A percentile compares a stretch with the other conserved stretches of the same genome.
Conservation (phyloP, 2,329 filamentous ascomycete species). For the Septoria petroselini region DNA sequence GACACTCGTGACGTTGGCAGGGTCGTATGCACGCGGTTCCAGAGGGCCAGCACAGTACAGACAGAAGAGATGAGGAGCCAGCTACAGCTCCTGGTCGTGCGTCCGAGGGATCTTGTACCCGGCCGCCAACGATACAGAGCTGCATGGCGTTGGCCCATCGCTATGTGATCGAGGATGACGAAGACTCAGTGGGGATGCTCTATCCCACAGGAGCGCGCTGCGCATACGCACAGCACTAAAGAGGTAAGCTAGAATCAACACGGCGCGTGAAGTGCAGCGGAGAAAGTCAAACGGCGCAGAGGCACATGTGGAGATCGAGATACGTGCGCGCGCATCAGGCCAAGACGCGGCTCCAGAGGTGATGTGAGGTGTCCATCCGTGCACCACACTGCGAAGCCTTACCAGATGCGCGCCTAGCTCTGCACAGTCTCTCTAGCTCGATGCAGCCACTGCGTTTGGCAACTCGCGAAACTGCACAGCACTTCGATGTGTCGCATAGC, state of each 20-base stretch:
- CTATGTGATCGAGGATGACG: conserved; percentile 28
- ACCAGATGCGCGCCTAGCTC: conserved; percentile 8
- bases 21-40: too few relatives aligned
- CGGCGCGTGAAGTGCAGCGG: conserved; percentile 22
- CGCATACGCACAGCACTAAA: conserved; percentile 21
- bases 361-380: conserved; percentile 21
- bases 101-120: conserved; percentile 13
- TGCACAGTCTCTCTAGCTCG: conserved; percentile 9
- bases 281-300: conserved; percentile 23
- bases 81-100: conserved; percentile 20
- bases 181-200: conserved; percentile 22
- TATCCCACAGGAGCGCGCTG: conserved; percentile 24
- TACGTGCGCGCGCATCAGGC: conserved; percentile 21
- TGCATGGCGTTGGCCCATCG: conserved; percentile 14
- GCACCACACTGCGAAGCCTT: conserved; percentile 2
- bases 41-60: neutral
- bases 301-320: conserved; percentile 25
- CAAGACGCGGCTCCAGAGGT: conserved; percentile 18
- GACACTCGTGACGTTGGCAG: too few relatives aligned
- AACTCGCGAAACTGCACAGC: neutral
- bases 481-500: neutral
- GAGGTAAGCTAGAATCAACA: conserved; percentile 23
- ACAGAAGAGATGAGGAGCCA: conserved; percentile 7
- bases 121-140: conserved; percentile 21
- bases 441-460: conserved; percentile 1